Evolutionary conservation across 179 eudicot genomes (phyloP), one percentile per base, ranked within the genome.

Genomic region (Spinacia oleracea): DNA sequence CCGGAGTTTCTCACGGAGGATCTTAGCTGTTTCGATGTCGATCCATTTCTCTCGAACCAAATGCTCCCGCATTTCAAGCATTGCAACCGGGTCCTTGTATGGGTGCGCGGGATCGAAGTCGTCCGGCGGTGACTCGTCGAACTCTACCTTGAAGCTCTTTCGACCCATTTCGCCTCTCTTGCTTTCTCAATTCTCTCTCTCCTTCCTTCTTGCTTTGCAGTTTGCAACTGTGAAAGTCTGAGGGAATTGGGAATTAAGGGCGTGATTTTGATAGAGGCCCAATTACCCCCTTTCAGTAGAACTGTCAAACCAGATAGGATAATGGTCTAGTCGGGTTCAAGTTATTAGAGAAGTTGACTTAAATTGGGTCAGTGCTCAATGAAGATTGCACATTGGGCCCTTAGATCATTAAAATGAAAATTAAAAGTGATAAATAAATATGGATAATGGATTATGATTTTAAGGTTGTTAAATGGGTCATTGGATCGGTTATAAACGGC

Each of bases 51-150:
- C 96, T 34, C 98, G 62, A 12, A 94, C 98, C 8, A 94, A 50
- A 46, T 94, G 91, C 81, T 93, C 98, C 45, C 98, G 78, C 94
- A 91, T 91, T 87, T 93, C 97, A 11, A 92, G 88, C 93, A 90
- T 88, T 53, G 98, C 98, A 16, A 94, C 98, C 27, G 98, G 97
- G 79, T 94, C 98, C 89, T 91, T 90, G 91, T 94, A 94, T 42
- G 98, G 98, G 48, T 88, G 70, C 59, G 78, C 90, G 76, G 97
- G 96, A 81, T 94, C 98, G 89, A 93, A 94, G 74, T 93, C 93
- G 50, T 92, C 97, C 31, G 98, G 97, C 0, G 97, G 87, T 10
- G 86, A 85, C 18, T 94, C 98, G 58, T 94, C 96, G 85, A 94
- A 91, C 74, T 75, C 89, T 5, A 84, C 91, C 63, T 85, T 86